These are phyloP conservation scores for Bathelium albidoporum DNA, from an alignment of 495 filamentous ascomycete genomes.

Conservation along the genomic window DNA sequence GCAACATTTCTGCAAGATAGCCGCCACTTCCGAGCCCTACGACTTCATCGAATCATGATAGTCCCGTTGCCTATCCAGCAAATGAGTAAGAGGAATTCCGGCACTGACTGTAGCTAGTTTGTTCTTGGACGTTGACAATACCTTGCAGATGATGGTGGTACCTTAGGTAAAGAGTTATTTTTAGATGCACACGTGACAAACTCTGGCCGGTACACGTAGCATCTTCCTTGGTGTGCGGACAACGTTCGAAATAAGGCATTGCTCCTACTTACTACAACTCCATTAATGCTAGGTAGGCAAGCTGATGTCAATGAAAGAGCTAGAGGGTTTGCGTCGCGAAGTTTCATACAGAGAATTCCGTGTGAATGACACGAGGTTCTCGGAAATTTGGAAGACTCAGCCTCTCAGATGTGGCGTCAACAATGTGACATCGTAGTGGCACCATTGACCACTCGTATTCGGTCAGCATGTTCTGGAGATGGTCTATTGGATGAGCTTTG, in stretches of 20 bases:
- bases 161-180: too few species aligned
- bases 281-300: background rate
- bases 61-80: too few species aligned
- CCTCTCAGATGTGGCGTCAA: background rate
- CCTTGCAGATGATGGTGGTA: too few species aligned
- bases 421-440: background rate
- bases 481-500: slow-evolving; percentile 2
- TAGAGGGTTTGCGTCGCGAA: background rate
- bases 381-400: background rate
- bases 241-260: background rate
- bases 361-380: slow-evolving; percentile 3
- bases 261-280: background rate
- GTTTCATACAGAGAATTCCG: background rate
- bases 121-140: too few species aligned
- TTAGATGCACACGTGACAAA: background rate
- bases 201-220: background rate
- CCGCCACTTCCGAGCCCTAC: too few species aligned
- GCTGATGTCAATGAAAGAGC: background rate
- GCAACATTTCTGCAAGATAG: too few species aligned
- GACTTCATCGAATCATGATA: too few species aligned
- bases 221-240: background rate
- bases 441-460: background rate
- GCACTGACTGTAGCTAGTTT: too few species aligned
- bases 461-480: background rate
- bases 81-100: too few species aligned